These are phyloP conservation scores for Candida smagusa DNA, from an alignment of 1,139 yeast genomes.

Conservation along the genomic window DNA sequence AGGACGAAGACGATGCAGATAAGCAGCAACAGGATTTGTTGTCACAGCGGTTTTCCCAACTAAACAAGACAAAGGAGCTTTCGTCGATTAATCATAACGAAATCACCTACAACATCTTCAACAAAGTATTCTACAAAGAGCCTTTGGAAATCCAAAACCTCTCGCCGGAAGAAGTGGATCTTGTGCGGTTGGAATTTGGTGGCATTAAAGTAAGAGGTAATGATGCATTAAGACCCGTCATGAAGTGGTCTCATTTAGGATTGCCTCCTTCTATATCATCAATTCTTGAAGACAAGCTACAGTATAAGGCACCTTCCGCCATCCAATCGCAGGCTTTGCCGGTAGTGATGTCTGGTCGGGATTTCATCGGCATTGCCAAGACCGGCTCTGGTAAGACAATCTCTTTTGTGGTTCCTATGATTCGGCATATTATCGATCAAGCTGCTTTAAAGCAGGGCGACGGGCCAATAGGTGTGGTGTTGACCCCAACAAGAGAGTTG, in stretches of 20 bases:
- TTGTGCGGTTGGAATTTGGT: slow-evolving; percentile 54
- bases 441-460: slow-evolving; percentile 46
- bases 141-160: slow-evolving; percentile 51
- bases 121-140: slow-evolving; percentile 64
- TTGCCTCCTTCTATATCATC: slow-evolving; percentile 57
- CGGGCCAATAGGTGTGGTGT: slow-evolving; percentile 77
- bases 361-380: slow-evolving; percentile 90
- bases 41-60: slow-evolving; percentile 25
- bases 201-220: slow-evolving; percentile 63
- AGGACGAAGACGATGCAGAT: slow-evolving; percentile 16
- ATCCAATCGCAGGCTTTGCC: slow-evolving; percentile 94
- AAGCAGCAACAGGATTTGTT: slow-evolving; percentile 23
- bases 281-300: slow-evolving; percentile 46
- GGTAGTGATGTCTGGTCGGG: slow-evolving; percentile 83
- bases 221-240: slow-evolving; percentile 63
- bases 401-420: slow-evolving; percentile 79
- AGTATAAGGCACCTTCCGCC: slow-evolving; percentile 70
- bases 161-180: slow-evolving; percentile 50
- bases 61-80: slow-evolving; percentile 35
- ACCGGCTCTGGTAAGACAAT: slow-evolving; percentile 97
- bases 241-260: slow-evolving; percentile 80
- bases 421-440: slow-evolving; percentile 79
- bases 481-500: slow-evolving; percentile 92
- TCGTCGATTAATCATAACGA: slow-evolving; percentile 42
- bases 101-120: slow-evolving; percentile 50